Base-by-base conservation (phyloP, 352 stramenopile genomes). In the Phytophthora foliorum region DNA sequence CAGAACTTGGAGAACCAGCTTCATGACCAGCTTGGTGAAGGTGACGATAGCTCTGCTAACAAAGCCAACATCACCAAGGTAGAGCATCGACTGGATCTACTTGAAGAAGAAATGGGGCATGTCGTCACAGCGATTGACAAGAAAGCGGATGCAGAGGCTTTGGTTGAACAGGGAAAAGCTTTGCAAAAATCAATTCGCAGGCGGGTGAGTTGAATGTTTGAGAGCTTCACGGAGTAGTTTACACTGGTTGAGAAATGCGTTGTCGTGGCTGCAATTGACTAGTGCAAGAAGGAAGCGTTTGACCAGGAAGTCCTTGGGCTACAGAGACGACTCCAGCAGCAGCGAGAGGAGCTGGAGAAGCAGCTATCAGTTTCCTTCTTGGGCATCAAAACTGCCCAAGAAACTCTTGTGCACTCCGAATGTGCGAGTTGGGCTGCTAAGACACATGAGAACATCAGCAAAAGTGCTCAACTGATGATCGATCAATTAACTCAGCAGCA, bases 51-150 rank as follows among this genome's bases (percentile, higher is more conserved):
- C 17, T 21, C 25, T 54, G 25, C 5, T 19, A 65, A 13, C 41
- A 56, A 38, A 63, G 38, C 50, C 36, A 24, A n/a, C 4, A 19
- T 82, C 7, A 13, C 31, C 7, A 80, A 75, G 24, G 25, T 77
- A n/a, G 67, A 86, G 52, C 68, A 66, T 16, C 68, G 79, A 22
- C 55, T 90, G 22, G 61, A 55, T 44, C 59, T 91, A 17, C 13
- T 91, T 4, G 83, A 91, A 69, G 81, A 90, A 54, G 81, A 91
- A 60, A 69, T 91, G 41, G 71, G 65, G 4, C 72, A 85, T 39
- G 67, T 91, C 34, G 70, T 81, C 3, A 39, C 56, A 11, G 79
- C 67, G 14, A 63, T 90, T 16, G 81, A 90, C 13, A 67, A 60
- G 10, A 91, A 91, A 51, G 75, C 68, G 17, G 81, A 91, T 9